phyloP scores from a whole-genome alignment of 1,139 yeast species.

The Spencermartinsiella ligniputridi region DNA sequence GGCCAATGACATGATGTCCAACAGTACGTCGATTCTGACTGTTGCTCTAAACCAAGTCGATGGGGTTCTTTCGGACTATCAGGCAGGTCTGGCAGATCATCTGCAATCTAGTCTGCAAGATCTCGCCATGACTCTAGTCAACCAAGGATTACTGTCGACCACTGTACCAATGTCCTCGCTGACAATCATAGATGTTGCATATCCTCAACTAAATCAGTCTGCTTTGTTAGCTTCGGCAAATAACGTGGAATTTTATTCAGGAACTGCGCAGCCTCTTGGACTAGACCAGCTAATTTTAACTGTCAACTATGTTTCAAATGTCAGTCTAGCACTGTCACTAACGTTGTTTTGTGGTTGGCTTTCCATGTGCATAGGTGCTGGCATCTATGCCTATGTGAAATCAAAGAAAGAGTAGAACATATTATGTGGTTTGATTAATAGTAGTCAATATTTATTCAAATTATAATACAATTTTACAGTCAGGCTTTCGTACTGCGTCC shows the following conservation, averaged over 20 bases:
- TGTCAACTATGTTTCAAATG: not conserved
- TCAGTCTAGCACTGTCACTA: constrained; percentile 2
- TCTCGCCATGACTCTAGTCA: not conserved
- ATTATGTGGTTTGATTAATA: not conserved
- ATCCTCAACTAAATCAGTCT: not conserved
- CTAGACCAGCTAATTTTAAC: not conserved
- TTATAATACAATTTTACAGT: not conserved
- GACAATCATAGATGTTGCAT: not conserved
- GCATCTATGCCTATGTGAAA: constrained; percentile 2
- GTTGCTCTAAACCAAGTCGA: constrained; percentile 4
- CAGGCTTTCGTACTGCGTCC: constrained; percentile 54
- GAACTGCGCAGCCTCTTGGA: not conserved
- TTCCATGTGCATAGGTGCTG: not conserved
- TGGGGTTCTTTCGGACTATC: constrained; percentile 3
- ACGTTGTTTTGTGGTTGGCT: constrained; percentile 4
- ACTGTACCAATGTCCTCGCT: not conserved
- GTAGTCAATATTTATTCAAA: constrained; percentile 1
- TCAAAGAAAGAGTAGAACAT: too few species aligned
- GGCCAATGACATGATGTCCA: not conserved
- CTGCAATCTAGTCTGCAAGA: constrained; percentile 1
- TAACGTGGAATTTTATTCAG: not conserved
- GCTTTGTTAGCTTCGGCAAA: not conserved
- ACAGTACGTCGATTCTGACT: not conserved
- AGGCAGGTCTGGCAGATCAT: constrained; percentile 5
- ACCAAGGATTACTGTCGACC: not conserved